Conservation (phyloP, 2,329 filamentous ascomycete species). For the Fusarium oxysporum region DNA sequence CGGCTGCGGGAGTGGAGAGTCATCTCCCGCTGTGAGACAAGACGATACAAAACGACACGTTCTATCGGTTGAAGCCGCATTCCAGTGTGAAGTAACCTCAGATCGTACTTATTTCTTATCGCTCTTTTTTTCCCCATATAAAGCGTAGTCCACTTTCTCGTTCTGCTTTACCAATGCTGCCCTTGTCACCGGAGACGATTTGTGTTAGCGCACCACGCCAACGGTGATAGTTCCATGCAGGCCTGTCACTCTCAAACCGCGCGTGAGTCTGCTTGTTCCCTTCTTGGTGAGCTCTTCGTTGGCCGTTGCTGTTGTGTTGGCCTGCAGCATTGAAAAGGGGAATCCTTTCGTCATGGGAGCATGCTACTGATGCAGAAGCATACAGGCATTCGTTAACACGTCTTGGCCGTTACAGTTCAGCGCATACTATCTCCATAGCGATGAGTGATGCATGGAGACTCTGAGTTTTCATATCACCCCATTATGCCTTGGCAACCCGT, state of each 20-base stretch:
- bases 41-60: conserved; percentile 2
- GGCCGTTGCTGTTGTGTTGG: not conserved
- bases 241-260: conserved; percentile 22
- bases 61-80: conserved; percentile 8
- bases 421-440: not conserved
- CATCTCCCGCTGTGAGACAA: conserved; percentile 23
- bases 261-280: not conserved
- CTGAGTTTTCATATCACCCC: not conserved
- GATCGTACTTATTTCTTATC: not conserved
- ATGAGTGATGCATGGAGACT: not conserved
- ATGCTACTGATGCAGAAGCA: not conserved
- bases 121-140: not conserved
- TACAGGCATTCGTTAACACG: not conserved
- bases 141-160: conserved; percentile 4
- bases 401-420: not conserved
- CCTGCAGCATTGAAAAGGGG: not conserved
- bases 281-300: not conserved
- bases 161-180: not conserved
- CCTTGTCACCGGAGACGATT: conserved; percentile 20
- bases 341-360: not conserved
- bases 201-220: conserved; percentile 28
- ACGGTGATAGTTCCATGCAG: conserved; percentile 27
- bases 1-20: not conserved
- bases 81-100: conserved; percentile 13
- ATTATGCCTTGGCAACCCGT: not conserved